Base-by-base conservation (phyloP, 257 asterid genomes). In the Vinca minor region DNA sequence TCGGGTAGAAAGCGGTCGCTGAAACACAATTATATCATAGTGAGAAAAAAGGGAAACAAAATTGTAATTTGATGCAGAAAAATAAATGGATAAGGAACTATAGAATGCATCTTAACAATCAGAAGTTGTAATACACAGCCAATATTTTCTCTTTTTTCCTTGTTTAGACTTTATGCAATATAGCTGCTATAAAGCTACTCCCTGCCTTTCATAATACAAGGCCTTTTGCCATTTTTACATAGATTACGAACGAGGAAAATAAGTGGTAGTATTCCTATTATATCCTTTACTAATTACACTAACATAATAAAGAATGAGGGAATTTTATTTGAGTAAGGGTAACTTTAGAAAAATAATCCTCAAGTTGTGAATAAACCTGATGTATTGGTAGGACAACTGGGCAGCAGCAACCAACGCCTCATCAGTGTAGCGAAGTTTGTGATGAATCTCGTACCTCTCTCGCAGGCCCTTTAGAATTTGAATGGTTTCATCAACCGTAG, bases 1-100 rank as follows among this genome's bases (percentile, higher is more conserved):
- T 92, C 98, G 41, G 98, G 98, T 80, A 92, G 78, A 76, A 92
- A 92, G 17, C 98, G 98, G 67, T 92, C 98, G 72, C 98, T 92
- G 89, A 64, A 77, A 32, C 20, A 83, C 44, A 36, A 46, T 55
- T 60, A 72, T 63, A 46, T 35, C 29, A n/a, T 63, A 50, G 61
- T 78, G 72, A 79, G 74, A 54, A 46, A 36, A 34, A n/a, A n/a
- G n/a, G 54, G 57, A n/a, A n/a, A n/a, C n/a, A n/a, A n/a, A n/a
- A n/a, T 31, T 47, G 20, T 23, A 49, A 26, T 42, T 36, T 6
- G 2, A n/a, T n/a, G 26, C 62, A 2, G 48, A 45, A 53, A n/a
- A 47, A 15, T n/a, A 54, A 1, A 25, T 38, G 18, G 45, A 7
- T 17, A 31, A 56, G 25, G 15, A 31, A 32, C 62, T 31, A 8